Evolutionary conservation across 192 early-diverging fungal genomes (phyloP), one percentile per base, ranked within the genome.

Genomic region (Spinellus fusiger): DNA sequence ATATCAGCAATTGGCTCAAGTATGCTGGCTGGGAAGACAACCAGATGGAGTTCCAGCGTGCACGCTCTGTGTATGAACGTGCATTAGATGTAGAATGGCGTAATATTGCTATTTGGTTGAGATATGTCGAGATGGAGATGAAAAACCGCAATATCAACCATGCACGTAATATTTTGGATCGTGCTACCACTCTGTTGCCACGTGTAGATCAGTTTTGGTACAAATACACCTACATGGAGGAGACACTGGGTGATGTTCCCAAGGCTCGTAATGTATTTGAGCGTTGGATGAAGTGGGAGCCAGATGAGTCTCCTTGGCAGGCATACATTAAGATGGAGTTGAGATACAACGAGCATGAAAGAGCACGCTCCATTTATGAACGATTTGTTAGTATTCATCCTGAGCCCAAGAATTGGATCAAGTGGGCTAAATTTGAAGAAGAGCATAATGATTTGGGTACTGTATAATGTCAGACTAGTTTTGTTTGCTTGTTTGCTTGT

Each of bases 221-320:
- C 84, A 94, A 95, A 59, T 99, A 97, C 75, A 87, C 92, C 15
- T 94, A 93, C 58, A 97, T 99, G 95, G 97, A 99, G 64, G 97
- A 99, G 70, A 76, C 89, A 68, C 67, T 99, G 69, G 94, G 91
- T 27, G 96, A 98, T 64, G 80, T 94, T 0, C 79, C 84, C 10
- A 91, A 92, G 5, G 89, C 89, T 1, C 82, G 97, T 9, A 88
- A 91, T 34, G 89, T 99, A 25, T 99, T 99, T 84, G 92, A 96
- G 56, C 83, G 97, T 37, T 99, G 97, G 97, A 98, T 99, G 96
- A 83, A 89, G 56, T 98, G 97, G 95, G 94, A 98, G 62, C 95
- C 96, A 16, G 76, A 84, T 29, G 90, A 92, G 58, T 88, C 86
- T 18, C 93, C 93, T 1, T 99, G 97, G 97, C 74, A 76, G 63